phyloP scores from a whole-genome alignment of 2,329 filamentous ascomycete species.

The Botrytis sinoallii region DNA sequence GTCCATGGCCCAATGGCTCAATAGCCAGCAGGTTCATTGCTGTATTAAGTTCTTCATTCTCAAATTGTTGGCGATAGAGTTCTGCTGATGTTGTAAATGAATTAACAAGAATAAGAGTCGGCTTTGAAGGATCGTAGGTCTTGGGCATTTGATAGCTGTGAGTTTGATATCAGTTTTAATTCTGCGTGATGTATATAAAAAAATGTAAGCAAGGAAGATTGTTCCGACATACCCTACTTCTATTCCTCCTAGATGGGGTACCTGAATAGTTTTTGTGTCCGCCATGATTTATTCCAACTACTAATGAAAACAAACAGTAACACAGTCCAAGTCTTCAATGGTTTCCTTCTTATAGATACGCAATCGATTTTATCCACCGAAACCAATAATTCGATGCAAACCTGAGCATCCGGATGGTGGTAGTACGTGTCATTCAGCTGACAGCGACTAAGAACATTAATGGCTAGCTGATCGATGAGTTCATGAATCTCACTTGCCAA shows the following conservation, averaged over 20 bases:
- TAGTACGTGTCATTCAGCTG: not conserved
- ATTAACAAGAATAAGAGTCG: conserved; percentile 51
- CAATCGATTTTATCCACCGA: not conserved
- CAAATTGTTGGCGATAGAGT: conserved; percentile 47
- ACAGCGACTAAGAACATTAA: not conserved
- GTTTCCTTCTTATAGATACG: not conserved
- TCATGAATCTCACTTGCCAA: not conserved
- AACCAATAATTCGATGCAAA: not conserved
- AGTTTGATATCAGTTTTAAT: not conserved
- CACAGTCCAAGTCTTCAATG: not conserved
- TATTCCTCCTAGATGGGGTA: conserved; percentile 50
- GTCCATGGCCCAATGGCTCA: conserved; percentile 52
- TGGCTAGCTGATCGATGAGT: not conserved
- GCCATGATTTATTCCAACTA: conserved; percentile 14
- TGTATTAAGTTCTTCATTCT: conserved; percentile 41
- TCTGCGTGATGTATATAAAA: not conserved
- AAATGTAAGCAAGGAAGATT: not conserved
- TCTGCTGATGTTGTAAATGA: conserved; percentile 50
- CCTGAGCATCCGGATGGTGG: not conserved
- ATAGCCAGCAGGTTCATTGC: conserved; percentile 50
- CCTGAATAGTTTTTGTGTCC: conserved; percentile 42
- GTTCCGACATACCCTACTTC: conserved; percentile 42
- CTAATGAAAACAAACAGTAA: not conserved
- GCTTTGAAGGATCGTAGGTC: conserved; percentile 49
- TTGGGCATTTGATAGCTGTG: conserved; percentile 23